Base-by-base conservation (phyloP, 768 basidiomycete species). In the Hypholoma fasciculare region DNA sequence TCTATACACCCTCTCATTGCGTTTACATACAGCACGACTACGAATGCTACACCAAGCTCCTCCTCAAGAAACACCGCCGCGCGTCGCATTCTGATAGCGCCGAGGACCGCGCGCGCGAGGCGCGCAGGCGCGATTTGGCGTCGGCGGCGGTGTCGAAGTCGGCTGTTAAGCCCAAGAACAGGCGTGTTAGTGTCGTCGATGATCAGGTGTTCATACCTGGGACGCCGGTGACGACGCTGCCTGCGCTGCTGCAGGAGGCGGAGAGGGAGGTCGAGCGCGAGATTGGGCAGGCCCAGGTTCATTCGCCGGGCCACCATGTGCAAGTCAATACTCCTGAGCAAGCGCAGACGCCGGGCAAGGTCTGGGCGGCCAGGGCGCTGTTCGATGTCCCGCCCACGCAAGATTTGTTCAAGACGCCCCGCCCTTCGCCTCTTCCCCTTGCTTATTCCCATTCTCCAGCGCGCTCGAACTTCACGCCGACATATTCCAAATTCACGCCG, bases 21-120 rank as follows among this genome's bases (percentile, higher is more conserved):
- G n/a, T 40, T n/a, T 20, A 19, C 58, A 93, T 20, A 19, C 58
- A 93, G 89, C 88, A 96, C 65, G 88, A 95, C 71, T 90, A 92
- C 63, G 94, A 96, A 64, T 90, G 92, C 66, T 84, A 89, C 65
- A 86, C 88, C 26, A 82, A 82, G 54, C 66, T 76, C 30, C 59
- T 66, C 44, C 58, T 74, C 58, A 74, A 67, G 67, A 63, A 63
- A 52, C 63, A 69, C 14, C 68, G 74, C 14, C 72, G 74, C 42
- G 30, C 30, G 30, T 34, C 30, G 3, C 30, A 34, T 9, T 6
- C 30, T 6, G 30, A 5, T 5, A 63, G 69, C 3, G 62, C 73
- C 14, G 75, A 72, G 38, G 72, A 71, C n/a, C 65, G 74, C 9
- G 62, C 69, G 11, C 69, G 67, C 49, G 70, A 61, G 26, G 66